phyloP scores from a whole-genome alignment of 208 protist species.

The Acanthamoeba healyi region DNA sequence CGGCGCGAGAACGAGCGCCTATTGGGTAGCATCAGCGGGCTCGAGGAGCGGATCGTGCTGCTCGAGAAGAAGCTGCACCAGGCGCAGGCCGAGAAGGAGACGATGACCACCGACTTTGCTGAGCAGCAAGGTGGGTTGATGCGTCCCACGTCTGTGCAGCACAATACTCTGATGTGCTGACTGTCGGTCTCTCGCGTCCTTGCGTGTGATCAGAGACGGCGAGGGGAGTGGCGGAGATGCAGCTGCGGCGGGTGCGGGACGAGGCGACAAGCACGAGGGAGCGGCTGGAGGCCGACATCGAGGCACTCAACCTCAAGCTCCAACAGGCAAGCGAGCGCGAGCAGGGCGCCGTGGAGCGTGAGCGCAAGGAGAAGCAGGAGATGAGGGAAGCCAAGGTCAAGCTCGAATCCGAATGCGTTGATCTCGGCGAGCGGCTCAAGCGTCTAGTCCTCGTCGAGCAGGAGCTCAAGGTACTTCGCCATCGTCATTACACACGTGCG shows the following conservation, averaged over 20 bases:
- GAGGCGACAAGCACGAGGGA: neutral
- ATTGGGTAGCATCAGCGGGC: neutral
- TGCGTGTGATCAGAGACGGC: neutral
- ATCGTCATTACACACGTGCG: neutral
- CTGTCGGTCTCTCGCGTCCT: neutral
- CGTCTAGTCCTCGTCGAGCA: neutral
- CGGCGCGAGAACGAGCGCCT: constrained; percentile 5
- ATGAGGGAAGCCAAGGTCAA: neutral
- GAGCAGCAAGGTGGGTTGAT: neutral
- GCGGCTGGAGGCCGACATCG: neutral
- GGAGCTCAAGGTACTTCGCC: neutral
- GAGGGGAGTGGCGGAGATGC: neutral
- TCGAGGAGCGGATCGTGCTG: neutral
- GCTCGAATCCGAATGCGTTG: neutral
- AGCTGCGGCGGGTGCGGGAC: neutral
- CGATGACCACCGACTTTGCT: neutral
- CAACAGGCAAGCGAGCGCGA: neutral
- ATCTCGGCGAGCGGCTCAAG: neutral
- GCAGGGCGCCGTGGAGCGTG: neutral
- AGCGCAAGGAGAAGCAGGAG: constrained; percentile 13
- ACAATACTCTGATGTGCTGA: no score
- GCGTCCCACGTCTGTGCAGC: no score
- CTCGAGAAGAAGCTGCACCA: neutral
- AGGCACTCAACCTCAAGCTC: neutral
- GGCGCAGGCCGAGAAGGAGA: neutral